phyloP scores from a whole-genome alignment of 2,329 filamentous ascomycete species.

The Tetracladium maxilliforme region DNA sequence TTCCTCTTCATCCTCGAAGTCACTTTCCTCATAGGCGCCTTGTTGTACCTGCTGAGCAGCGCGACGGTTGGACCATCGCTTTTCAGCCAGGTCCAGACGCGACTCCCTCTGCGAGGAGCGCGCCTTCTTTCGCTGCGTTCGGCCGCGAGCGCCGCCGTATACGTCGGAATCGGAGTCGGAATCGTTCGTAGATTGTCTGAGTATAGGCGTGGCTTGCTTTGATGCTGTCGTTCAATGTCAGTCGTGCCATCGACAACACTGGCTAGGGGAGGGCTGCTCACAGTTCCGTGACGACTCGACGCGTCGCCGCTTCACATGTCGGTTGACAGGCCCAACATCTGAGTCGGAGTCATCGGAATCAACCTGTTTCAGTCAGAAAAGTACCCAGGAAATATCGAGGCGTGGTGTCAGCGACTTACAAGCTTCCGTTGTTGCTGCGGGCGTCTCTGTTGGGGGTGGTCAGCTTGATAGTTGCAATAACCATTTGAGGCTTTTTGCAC shows the following conservation, averaged over 20 bases:
- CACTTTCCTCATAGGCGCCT: constrained; percentile 51
- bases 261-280: constrained; percentile 18
- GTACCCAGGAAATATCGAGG: neutral
- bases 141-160: constrained; percentile 64
- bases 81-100: constrained; percentile 55
- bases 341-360: too few relatives aligned
- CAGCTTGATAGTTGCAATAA: constrained; percentile 5
- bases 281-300: constrained; percentile 36
- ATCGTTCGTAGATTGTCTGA: constrained; percentile 38
- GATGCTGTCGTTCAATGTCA: too few relatives aligned
- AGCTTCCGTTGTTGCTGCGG: too few relatives aligned
- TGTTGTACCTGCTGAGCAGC: constrained; percentile 53
- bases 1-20: constrained; percentile 49
- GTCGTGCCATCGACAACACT: too few relatives aligned
- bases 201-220: constrained; percentile 40
- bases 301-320: too few relatives aligned
- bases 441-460: too few relatives aligned
- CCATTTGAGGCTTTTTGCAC: constrained; percentile 20
- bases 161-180: constrained; percentile 54
- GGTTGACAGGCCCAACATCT: too few relatives aligned
- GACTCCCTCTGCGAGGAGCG: constrained; percentile 59
- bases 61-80: constrained; percentile 81
- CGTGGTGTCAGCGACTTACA: neutral
- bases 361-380: neutral
- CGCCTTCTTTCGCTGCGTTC: constrained; percentile 60